Percentiles rank a stretch among this genome's conserved stretches.
phyloP scores from a whole-genome alignment of 2,329 filamentous ascomycete genomes.

The Aspergillus sergii region DNA sequence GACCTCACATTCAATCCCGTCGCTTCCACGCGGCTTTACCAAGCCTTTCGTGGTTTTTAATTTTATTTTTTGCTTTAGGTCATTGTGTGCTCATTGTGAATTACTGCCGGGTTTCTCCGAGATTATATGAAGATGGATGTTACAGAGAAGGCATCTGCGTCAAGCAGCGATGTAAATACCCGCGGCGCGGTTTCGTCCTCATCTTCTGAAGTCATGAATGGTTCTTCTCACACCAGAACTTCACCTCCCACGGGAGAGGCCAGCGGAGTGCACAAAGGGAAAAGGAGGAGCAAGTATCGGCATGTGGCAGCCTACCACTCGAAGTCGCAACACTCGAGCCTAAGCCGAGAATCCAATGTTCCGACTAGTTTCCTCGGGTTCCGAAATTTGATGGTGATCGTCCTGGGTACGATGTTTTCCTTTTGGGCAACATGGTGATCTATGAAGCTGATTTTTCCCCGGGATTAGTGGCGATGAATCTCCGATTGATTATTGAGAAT shows the following conservation, averaged over 20 bases:
- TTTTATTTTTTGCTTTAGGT: neutral
- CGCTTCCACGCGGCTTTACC: neutral
- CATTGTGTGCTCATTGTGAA: neutral
- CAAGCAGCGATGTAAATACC: neutral
- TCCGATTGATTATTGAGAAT: conserved; percentile 94
- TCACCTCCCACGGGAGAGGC: conserved; percentile 6
- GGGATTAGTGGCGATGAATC: conserved; percentile 78
- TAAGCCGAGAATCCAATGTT: conserved; percentile 77
- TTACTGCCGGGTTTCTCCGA: neutral
- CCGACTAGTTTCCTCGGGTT: conserved; percentile 90
- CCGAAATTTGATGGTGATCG: conserved; percentile 92
- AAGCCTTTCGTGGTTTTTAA: neutral
- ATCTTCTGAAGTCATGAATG: conserved; percentile 15
- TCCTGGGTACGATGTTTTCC: conserved; percentile 64
- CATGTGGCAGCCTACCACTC: conserved; percentile 89
- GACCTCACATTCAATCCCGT: conserved; percentile 15
- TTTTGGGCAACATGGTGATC: neutral
- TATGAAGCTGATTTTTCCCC: conserved; percentile 12
- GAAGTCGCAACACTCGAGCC: conserved; percentile 69
- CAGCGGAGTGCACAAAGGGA: conserved; percentile 18
- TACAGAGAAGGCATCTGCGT: neutral
- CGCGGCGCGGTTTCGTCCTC: conserved; percentile 1
- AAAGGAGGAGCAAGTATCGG: conserved; percentile 71
- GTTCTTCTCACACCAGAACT: conserved; percentile 8
- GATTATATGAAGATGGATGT: neutral